A percentile compares a stretch with the other conserved stretches of the same genome.
Conservation (phyloP, 371 early-diverging fungal species). For the Circinella umbellata region DNA sequence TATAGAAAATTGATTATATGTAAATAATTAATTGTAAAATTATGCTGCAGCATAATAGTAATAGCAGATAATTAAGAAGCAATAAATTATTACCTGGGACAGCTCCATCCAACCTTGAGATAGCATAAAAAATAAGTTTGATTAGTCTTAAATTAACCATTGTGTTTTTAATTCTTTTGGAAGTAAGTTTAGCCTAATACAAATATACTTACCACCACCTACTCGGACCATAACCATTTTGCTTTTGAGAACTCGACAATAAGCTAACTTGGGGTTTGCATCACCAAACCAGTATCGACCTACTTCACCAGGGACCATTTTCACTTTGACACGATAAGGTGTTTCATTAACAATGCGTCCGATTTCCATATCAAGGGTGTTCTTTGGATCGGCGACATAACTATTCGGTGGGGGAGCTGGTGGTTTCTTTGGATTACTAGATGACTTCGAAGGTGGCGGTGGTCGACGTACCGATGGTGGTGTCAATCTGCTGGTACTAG, state of each 20-base stretch:
- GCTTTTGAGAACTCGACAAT: conserved; percentile 71
- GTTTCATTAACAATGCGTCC: conserved; percentile 71
- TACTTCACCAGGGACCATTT: conserved; percentile 65
- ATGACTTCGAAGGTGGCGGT: conserved; percentile 38
- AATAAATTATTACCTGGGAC: conserved; percentile 33
- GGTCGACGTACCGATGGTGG: conserved; percentile 13
- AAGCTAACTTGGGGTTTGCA: conserved; percentile 69
- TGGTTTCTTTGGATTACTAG: conserved; percentile 21
- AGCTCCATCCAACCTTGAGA: conserved; percentile 60
- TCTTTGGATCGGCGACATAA: conserved; percentile 67
- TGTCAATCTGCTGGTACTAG: neutral
- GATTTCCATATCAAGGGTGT: conserved; percentile 74
- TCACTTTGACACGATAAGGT: conserved; percentile 48
- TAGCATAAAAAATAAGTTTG: too few relatives aligned
- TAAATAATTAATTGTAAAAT: too few relatives aligned
- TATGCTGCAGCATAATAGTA: too few relatives aligned
- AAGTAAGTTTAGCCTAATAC: too few relatives aligned
- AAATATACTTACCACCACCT: conserved; percentile 56
- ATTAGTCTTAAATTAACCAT: too few relatives aligned
- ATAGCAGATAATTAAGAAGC: too few relatives aligned
- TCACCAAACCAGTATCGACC: conserved; percentile 80
- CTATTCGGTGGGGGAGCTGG: conserved; percentile 34
- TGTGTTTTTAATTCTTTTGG: too few relatives aligned
- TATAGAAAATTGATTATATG: too few relatives aligned
- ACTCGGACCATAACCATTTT: conserved; percentile 81